Evolutionary conservation across 345 rosid genomes (phyloP), one percentile per base, ranked within the genome.

Genomic region (Syzygium jambos): DNA sequence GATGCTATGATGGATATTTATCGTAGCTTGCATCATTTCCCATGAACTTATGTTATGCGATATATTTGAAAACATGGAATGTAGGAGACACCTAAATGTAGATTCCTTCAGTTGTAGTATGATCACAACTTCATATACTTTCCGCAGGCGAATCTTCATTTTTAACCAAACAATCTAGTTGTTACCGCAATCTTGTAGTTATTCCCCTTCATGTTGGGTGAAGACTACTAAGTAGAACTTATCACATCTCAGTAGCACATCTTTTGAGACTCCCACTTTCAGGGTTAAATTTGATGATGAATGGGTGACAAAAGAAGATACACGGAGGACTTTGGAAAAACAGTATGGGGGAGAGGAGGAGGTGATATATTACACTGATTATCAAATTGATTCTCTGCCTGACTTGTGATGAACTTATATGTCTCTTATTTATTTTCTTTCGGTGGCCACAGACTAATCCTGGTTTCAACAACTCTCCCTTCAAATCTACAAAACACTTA

Each of bases 261-360:
- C 14, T 2, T 82, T 56, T 57, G 41, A 85, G 49, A 54, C 25
- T 82, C 38, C 51, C 65, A 87, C 49, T 83, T 85, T 86, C 85
- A 97, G 99, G 99, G 95, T 90, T 91, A 97, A 96, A 90, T 96
- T 97, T 92, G 99, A 97, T 85, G 99, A 97, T 94, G 98, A 97
- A 87, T 94, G 99, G 78, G 98, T 97, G 86, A 97, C 99, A 27
- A 97, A 97, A 91, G 99, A 96, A 93, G 97, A 95, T 88, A 85
- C 92, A 88, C 95, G 94, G 90, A 95, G 95, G 91, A 98, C 97
- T 86, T 89, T 97, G 88, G 99, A 96, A 87, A 98, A 97, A 90
- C 99, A 97, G 88, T 97, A 97, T 93, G 99, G 99, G 68, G 99
- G 99, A 85, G 99, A 97, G 89, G 99, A 97, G 92, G 99, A 97